Evolutionary conservation across 331 rosid genomes (phyloP), one percentile per base, ranked within the genome.

Genomic region (Malus hybrid): DNA sequence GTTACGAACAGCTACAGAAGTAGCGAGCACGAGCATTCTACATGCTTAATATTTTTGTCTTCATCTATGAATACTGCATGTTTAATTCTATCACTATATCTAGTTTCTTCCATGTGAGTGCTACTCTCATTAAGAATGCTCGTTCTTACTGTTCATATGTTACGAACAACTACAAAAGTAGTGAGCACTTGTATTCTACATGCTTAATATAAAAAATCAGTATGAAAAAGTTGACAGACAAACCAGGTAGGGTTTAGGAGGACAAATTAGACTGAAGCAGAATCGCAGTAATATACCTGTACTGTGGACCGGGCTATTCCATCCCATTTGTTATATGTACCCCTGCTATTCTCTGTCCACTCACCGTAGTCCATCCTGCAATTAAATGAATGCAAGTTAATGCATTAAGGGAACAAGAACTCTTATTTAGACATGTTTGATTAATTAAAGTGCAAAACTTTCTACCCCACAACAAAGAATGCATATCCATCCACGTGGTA

Each of bases 281-380:
- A 39, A 39, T 39, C 1, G 29, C 24, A 42, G 34, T 54, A 34
- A 27, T 27, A 22, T 83, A 92, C 99, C 99, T 94, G 99, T 20
- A 87, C 67, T 60, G 99, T 90, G 16, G 84, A 24, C 56, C 97
- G 92, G 83, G 99, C 99, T 76, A 94, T 94, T 87, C 99, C 99
- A 73, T 94, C 99, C 99, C 99, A 94, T 80, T 94, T 94, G 61
- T 94, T 94, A 70, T 94, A 94, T 14, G 99, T 94, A 55, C 99
- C 99, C 77, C 97, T 83, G 87, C 99, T 94, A 79, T 92, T 92
- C 48, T 94, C 92, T 7, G 96, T 78, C 99, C 99, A 94, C 67
- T 94, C 99, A 36, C 97, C 99, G 24, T 79, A 94, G 82, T 94
- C 99, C 99, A 94, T 94, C 87, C 99, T 94, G 84, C 81, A 85